Evolutionary conservation across 768 basidiomycete genomes (phyloP), one percentile per base, ranked within the genome.

Genomic region (Rhizopogon vulgaris): DNA sequence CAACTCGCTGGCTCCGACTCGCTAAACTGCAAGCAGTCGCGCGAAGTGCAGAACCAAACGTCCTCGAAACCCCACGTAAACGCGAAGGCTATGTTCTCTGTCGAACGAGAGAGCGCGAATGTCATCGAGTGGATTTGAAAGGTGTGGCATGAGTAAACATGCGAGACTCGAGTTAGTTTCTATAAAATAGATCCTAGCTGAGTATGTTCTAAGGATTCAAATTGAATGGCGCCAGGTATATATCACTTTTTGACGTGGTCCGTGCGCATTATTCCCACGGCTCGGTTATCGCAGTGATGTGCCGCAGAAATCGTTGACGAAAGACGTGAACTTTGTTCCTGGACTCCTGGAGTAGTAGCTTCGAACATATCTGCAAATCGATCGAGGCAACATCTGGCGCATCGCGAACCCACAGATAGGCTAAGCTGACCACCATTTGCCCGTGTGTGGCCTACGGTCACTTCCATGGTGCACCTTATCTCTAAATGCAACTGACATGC

Each of bases 131-230:
- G 80, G 78, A 83, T 75, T 76, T 80, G 77, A 82, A 80, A 75
- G 71, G 77, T 78, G 78, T 65, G 81, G 81, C 82, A 84, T 81
- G 80, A 76, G 73, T 83, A 82, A 81, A 83, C 80, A 82, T 84
- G 82, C 83, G 78, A 82, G 80, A 84, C 80, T 81, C 81, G 79
- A 69, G 82, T 83, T 78, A 82, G 81, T 80, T 80, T 79, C 82
- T 84, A 80, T 83, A 82, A 64, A 83, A 84, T 79, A 84, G 82
- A 84, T 83, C 82, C 82, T 84, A 80, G 78, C 79, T 80, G 82
- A 83, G 82, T 84, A 83, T 83, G 81, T 82, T 83, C 82, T 84
- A 58, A 72, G 63, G 79, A 72, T 65, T 62, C 59, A 59, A 12
- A 0, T 18, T 49, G 52, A 41, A 14, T 30, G 32, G 1, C 1